Conservation (phyloP, 306 rosid species). For the Corylus americana region DNA sequence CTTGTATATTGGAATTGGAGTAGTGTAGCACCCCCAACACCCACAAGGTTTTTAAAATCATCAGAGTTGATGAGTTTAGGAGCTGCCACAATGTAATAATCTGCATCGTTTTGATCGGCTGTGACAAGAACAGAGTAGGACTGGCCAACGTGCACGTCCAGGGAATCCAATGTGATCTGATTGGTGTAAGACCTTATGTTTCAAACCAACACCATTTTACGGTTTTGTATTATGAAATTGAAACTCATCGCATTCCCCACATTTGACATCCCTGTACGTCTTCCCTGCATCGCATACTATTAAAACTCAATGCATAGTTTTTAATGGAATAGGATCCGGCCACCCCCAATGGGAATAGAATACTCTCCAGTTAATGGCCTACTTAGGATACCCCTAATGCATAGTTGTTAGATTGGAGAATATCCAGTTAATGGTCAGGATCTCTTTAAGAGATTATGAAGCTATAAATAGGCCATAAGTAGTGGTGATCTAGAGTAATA, state of each 20-base stretch:
- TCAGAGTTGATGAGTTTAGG: conserved; percentile 47
- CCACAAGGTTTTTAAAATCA: conserved; percentile 36
- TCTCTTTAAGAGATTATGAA: too few relatives aligned
- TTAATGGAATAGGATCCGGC: too few relatives aligned
- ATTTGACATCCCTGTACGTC: conserved; percentile 80
- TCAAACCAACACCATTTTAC: conserved; percentile 63
- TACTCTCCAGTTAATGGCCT: too few relatives aligned
- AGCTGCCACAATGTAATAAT: conserved; percentile 72
- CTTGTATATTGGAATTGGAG: conserved; percentile 46
- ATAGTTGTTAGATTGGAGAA: too few relatives aligned
- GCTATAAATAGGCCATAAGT: too few relatives aligned
- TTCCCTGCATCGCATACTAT: conserved; percentile 46
- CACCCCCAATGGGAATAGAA: too few relatives aligned
- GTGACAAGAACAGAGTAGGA: conserved; percentile 84
- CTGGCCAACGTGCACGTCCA: conserved; percentile 89
- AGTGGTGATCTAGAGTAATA: too few relatives aligned
- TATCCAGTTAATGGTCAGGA: too few relatives aligned
- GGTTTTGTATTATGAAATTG: conserved; percentile 79
- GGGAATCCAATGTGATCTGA: conserved; percentile 61
- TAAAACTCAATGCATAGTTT: neutral
- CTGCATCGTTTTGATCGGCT: conserved; percentile 62
- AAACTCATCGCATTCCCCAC: conserved; percentile 75
- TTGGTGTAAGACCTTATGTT: conserved; percentile 79
- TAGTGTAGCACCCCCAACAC: conserved; percentile 60
- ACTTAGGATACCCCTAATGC: too few relatives aligned